These are phyloP conservation scores for Vicia faba DNA, from an alignment of 306 rosid species.

Conservation along the genomic window DNA sequence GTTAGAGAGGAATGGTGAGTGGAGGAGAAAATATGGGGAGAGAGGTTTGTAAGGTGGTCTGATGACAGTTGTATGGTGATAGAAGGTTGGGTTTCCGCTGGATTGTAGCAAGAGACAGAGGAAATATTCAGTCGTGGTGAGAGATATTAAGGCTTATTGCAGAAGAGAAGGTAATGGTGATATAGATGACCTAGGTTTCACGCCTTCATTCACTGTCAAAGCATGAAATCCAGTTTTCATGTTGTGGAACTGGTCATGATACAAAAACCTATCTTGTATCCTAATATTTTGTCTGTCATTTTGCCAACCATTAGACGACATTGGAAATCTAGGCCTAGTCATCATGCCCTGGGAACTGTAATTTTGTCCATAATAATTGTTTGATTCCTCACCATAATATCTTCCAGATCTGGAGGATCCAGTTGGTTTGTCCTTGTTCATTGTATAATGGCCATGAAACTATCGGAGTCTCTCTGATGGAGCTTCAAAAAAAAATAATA, in stretches of 20 bases:
- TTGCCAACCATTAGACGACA: slow-evolving; percentile 58
- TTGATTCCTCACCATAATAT: slow-evolving; percentile 65
- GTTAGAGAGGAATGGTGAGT: no score
- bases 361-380: slow-evolving; percentile 47
- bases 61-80: no score
- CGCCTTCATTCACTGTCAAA: slow-evolving; percentile 52
- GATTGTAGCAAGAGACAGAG: no score
- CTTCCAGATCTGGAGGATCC: slow-evolving; percentile 75
- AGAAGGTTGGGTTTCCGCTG: no score
- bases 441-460: slow-evolving; percentile 48
- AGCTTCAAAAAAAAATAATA: no score
- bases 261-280: slow-evolving; percentile 50
- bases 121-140: no score
- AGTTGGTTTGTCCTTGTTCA: slow-evolving; percentile 54
- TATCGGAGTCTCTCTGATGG: no score
- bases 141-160: no score
- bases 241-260: slow-evolving; percentile 55
- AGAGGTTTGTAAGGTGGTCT: no score
- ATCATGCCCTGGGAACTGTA: slow-evolving; percentile 56
- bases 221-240: no score
- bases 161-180: slow-evolving; percentile 35
- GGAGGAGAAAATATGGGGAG: no score
- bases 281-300: slow-evolving; percentile 63
- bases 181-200: slow-evolving; percentile 47
- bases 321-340: slow-evolving; percentile 60